Conservation (phyloP, 1,284 basidiomycete genomes). For the Schizopora paradoxa region DNA sequence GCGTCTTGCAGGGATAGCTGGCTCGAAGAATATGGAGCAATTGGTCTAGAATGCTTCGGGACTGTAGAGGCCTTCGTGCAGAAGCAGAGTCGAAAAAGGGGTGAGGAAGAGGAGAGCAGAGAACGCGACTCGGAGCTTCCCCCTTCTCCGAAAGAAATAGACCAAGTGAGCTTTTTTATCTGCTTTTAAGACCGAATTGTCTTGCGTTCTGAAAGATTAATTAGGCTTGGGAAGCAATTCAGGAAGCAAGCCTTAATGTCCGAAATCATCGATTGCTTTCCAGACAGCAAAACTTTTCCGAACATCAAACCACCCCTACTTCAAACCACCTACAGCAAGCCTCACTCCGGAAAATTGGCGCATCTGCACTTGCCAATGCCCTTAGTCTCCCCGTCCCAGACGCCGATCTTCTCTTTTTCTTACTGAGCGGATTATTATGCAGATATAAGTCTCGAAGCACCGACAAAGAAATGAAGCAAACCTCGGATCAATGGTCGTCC, state of each 20-base stretch:
- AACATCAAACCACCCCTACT: not conserved
- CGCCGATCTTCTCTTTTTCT: constrained; percentile 12
- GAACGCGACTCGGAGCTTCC: not conserved
- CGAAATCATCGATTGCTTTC: not conserved
- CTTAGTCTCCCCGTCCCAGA: constrained; percentile 1
- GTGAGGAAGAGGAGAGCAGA: not conserved
- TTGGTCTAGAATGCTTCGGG: constrained; percentile 9
- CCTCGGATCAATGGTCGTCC: constrained; percentile 9
- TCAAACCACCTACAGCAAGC: constrained; percentile 7
- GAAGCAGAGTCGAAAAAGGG: constrained; percentile 1
- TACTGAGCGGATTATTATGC: constrained; percentile 15
- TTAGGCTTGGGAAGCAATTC: constrained; percentile 3
- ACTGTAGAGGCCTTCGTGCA: constrained; percentile 14
- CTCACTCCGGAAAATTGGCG: too few relatives aligned
- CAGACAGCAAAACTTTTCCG: not conserved
- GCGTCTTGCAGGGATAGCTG: constrained; percentile 1
- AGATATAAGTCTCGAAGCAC: not conserved
- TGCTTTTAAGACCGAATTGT: not conserved
- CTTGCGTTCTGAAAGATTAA: not conserved
- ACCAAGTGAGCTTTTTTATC: constrained; percentile 1
- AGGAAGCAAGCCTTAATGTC: constrained; percentile 4
- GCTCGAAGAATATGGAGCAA: constrained; percentile 7
- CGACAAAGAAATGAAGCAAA: not conserved
- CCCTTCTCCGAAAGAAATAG: constrained; percentile 2
- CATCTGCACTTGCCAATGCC: constrained; percentile 10